Conservation (phyloP, 768 basidiomycete genomes). For the Tephrocybe rancida region DNA sequence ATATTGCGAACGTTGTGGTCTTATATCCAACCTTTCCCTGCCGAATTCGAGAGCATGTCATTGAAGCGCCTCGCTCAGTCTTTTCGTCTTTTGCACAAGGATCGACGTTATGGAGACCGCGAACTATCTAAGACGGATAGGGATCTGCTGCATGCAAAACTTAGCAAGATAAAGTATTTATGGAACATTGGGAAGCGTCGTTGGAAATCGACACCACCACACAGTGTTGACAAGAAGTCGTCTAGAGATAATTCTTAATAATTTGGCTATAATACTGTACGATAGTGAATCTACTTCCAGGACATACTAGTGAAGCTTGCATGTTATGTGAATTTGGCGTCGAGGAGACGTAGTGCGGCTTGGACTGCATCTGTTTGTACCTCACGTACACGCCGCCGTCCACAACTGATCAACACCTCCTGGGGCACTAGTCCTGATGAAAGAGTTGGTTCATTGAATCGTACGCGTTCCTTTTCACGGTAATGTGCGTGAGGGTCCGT, state of each 20-base stretch:
- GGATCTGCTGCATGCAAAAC: constrained; percentile 37
- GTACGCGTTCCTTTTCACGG: constrained; percentile 41
- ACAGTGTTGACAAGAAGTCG: neutral
- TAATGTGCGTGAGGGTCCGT: constrained; percentile 59
- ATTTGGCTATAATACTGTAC: too few relatives aligned
- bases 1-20: constrained; percentile 68
- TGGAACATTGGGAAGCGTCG: constrained; percentile 8
- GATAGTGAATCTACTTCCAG: too few relatives aligned
- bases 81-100: constrained; percentile 47
- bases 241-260: neutral
- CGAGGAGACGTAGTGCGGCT: constrained; percentile 75
- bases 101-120: constrained; percentile 14
- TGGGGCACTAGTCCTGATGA: constrained; percentile 61
- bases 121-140: constrained; percentile 32
- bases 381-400: constrained; percentile 61
- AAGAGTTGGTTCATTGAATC: constrained; percentile 26
- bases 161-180: constrained; percentile 22
- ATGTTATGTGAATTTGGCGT: constrained; percentile 54
- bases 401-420: constrained; percentile 63
- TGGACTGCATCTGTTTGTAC: constrained; percentile 75
- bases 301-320: neutral
- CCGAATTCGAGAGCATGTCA: constrained; percentile 41
- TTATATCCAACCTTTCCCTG: constrained; percentile 62
- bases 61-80: constrained; percentile 46
- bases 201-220: neutral